A percentile compares a stretch with the other conserved stretches of the same genome.
Evolutionary conservation across 2,329 filamentous ascomycete species (phyloP).

Genomic region (Aspergillus sp.): DNA sequence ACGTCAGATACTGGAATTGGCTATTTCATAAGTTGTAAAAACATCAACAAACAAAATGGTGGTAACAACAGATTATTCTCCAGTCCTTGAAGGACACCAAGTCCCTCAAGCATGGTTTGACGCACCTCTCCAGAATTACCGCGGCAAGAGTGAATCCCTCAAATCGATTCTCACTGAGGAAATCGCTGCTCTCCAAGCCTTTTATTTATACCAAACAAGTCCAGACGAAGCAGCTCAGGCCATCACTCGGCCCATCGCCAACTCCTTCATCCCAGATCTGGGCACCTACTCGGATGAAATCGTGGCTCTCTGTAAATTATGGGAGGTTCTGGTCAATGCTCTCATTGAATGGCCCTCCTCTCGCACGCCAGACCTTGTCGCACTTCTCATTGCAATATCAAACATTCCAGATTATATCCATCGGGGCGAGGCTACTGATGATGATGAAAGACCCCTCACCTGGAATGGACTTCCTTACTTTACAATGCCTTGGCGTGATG

Average conservation of each 20-base stretch:
- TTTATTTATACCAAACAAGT: neutral
- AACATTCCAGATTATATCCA: neutral
- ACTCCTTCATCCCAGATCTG: neutral
- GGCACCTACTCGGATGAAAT: neutral
- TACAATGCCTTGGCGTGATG: neutral
- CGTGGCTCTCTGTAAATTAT: neutral
- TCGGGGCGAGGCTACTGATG: neutral
- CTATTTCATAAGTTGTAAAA: no score
- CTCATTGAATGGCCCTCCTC: neutral
- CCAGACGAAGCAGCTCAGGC: conserved; percentile 1
- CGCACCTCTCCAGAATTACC: neutral
- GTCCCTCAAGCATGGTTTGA: neutral
- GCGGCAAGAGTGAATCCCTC: neutral
- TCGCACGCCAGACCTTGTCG: neutral
- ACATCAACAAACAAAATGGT: neutral
- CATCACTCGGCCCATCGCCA: neutral
- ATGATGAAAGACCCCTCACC: neutral
- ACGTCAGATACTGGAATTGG: no score
- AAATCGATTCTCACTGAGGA: neutral
- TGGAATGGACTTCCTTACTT: neutral
- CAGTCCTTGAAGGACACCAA: neutral
- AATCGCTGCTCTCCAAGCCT: neutral
- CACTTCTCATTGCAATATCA: neutral
- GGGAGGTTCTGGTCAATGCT: neutral
- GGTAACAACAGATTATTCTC: neutral